Base-by-base conservation (phyloP, 2,329 filamentous ascomycete species). In the Nemania sp. region DNA sequence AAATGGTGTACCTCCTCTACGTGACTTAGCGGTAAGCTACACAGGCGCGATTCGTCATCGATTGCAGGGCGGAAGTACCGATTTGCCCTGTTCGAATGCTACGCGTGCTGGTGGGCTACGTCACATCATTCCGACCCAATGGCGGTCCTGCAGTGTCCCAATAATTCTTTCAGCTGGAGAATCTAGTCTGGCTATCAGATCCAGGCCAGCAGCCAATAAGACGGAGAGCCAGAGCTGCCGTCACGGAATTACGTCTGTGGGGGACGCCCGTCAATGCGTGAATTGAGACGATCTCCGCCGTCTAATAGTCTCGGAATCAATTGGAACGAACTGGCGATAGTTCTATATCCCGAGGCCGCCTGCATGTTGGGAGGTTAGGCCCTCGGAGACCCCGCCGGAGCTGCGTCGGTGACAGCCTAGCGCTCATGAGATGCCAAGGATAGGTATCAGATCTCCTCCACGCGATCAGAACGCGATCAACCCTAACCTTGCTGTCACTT, bases 131-230 rank as follows among this genome's bases (percentile, higher is more conserved):
- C 12, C 6, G 26, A n/a, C n/a, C n/a, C n/a, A n/a, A n/a, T n/a
- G n/a, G n/a, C n/a, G n/a, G n/a, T n/a, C 26, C 26, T 28, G 11
- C 39, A 20, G 28, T 28, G 14, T 24, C 14, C 31, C 37, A 52
- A 43, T 54, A 31, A 17, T 40, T 39, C 31, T 26, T 50, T 54
- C 55, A 54, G 55, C 55, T 57, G 37, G 30, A 34, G 15, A 46
- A 28, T 6, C 37, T 43, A 31, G 39, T 22, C 39, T 44, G 36
- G 51, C n/a, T n/a, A n/a, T n/a, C n/a, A n/a, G n/a, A n/a, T 39
- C 28, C 31, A 31, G 33, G 8, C 39, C 23, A 54, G 42, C 49
- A 14, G 23, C 47, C 45, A 44, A 26, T 41, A 12, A 30, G 15
- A 20, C 36, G 15, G 52, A 33, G 36, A 26, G 41, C 42, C 51